A percentile compares a stretch with the other conserved stretches of the same genome.
These are phyloP conservation scores for Seminavis robusta DNA, from an alignment of 108 stramenopile species.

Conservation along the genomic window DNA sequence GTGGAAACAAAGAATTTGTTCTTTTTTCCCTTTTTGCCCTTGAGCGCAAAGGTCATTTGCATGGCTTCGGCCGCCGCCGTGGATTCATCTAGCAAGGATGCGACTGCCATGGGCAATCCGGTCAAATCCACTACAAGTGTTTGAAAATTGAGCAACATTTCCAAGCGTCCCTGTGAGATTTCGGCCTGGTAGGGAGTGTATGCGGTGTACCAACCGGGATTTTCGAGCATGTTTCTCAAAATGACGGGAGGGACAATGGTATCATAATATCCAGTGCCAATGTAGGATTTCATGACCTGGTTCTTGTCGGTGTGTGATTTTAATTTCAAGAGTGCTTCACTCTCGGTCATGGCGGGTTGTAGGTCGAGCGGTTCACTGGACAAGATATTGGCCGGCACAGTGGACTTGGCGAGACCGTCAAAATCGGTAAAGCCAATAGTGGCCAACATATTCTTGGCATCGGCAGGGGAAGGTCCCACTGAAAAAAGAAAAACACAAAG, in stretches of 20 bases:
- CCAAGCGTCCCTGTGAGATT: constrained; percentile 98
- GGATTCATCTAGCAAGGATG: constrained; percentile 95
- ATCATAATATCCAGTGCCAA: constrained; percentile 98
- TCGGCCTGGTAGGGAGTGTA: constrained; percentile 99
- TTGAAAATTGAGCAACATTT: constrained; percentile 99
- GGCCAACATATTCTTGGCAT: constrained; percentile 82
- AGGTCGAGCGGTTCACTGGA: constrained; percentile 64
- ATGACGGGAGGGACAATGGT: constrained; percentile 94
- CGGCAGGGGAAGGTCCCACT: constrained; percentile 85
- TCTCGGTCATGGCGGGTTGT: constrained; percentile 82
- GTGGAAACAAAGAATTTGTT: constrained; percentile 92
- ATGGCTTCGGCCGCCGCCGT: constrained; percentile 98
- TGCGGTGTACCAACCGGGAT: constrained; percentile 99
- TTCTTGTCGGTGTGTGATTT: constrained; percentile 75
- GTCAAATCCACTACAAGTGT: constrained; percentile 98
- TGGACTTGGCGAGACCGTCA: constrained; percentile 86
- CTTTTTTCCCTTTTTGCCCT: constrained; percentile 85
- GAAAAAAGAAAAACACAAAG: constrained; percentile 8
- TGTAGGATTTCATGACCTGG: constrained; percentile 95
- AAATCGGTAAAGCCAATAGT: constrained; percentile 85
- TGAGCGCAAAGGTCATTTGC: constrained; percentile 91
- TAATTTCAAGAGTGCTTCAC: constrained; percentile 83
- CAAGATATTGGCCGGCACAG: constrained; percentile 91
- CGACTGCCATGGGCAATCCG: constrained; percentile 94
- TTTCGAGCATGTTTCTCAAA: constrained; percentile 97